Base-by-base conservation (phyloP, 768 basidiomycete species). In the Scleroderma citrinum region DNA sequence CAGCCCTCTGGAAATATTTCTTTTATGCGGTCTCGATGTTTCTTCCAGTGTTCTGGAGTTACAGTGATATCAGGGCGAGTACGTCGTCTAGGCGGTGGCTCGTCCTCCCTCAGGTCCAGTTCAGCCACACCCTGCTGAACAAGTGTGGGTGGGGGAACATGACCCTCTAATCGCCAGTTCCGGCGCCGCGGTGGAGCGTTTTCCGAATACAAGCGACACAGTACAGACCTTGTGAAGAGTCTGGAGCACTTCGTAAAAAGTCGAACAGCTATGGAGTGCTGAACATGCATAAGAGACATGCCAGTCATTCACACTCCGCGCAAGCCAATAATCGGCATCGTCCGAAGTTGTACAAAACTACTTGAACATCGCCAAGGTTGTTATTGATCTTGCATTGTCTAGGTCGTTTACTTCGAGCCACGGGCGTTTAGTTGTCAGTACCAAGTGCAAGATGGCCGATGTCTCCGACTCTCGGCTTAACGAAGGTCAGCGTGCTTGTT, bases 391-490 rank as follows among this genome's bases (percentile, higher is more conserved):
- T 13, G 31, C 31, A 32, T n/a, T n/a, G 34, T 6, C 34, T n/a
- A 35, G 34, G 34, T 35, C n/a, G 34, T 14, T 35, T 32, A 20
- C 16, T 37, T 43, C 34, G 20, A 36, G 31, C 42, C 35, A 38
- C 43, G 46, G 34, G 40, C 34, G n/a, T n/a, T n/a, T n/a, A n/a
- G n/a, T n/a, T n/a, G 38, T 20, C 38, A 39, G 35, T 39, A 46
- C 24, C 24, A 40, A 11, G 41, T 51, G 42, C 47, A 38, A 52
- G 35, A 88, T 88, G 90, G 91, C 90, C 55, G 87, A 92, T 76
- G 69, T 88, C 53, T 78, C 81, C 51, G 83, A 88, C 69, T 72
- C 81, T 40, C 74, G 74, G 54, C 92, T 94, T 61, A 69, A 71
- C 50, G 75, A 86, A 74, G 90, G 90, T 90, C 49, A 55, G 75